Evolutionary conservation across 1,284 basidiomycete genomes (phyloP), one percentile per base, ranked within the genome.

Genomic region (Boletus smithii): DNA sequence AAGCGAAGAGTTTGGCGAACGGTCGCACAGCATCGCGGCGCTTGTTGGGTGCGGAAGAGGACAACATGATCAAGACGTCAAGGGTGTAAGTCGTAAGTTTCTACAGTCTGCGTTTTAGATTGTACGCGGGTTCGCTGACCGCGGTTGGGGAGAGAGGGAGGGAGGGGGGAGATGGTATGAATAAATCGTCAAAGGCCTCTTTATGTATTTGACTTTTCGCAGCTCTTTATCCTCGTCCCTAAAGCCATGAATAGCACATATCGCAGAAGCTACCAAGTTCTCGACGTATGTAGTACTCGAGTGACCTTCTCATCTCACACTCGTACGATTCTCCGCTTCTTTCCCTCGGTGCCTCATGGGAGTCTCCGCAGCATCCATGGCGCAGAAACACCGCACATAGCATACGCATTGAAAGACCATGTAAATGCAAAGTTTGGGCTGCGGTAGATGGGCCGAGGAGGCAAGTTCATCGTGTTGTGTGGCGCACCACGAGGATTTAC

Each of bases 11-110:
- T 17, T 18, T 22, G 14, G n/a, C n/a, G 9, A 46, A 11, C 11
- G 3, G 42, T 47, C 51, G 27, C 24, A 60, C 55, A 42, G 26
- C 13, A 26, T 42, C 31, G 3, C 17, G 41, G 20, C 30, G 26
- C 36, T 23, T 13, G n/a, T n/a, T n/a, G n/a, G n/a, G n/a, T n/a
- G n/a, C n/a, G 29, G 35, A 43, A 23, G 42, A 42, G 13, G 44
- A 42, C 22, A 41, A 29, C 44, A 50, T 62, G 39, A 49, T 36
- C 17, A 33, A 30, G 54, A 24, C 40, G 55, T 54, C 26, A 37
- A 23, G 30, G 17, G 35, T 36, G 35, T 46, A 43, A 44, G 22
- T 38, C 18, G 51, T 35, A 20, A 23, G 17, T 17, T 35, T 30
- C 10, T 27, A 26, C 27, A 23, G 32, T 35, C 11, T 38, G 35